These are phyloP conservation scores for Rhizophagus prolifer DNA, from an alignment of 192 early-diverging fungal genomes.

Conservation along the genomic window DNA sequence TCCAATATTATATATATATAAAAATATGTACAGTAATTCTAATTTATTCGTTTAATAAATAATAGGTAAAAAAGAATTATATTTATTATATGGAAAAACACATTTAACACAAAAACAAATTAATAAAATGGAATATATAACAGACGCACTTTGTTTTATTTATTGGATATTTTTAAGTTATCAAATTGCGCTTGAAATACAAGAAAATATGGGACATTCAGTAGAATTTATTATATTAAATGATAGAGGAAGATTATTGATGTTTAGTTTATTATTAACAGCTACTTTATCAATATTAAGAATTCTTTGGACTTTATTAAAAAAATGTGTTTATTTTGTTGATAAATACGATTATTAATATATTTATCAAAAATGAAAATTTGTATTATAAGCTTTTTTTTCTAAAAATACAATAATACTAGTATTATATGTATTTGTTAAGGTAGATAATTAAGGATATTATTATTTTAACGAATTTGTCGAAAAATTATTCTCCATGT, in stretches of 20 bases:
- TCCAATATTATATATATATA: no score
- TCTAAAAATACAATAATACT: no score
- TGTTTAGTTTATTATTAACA: not conserved
- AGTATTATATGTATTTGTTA: no score
- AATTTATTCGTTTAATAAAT: not conserved
- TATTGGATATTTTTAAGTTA: conserved; percentile 6
- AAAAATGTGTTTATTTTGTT: not conserved
- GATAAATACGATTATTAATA: not conserved
- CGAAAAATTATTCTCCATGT: no score
- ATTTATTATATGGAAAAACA: not conserved
- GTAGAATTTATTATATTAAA: not conserved
- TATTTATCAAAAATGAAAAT: not conserved
- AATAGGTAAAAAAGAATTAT: conserved; percentile 1
- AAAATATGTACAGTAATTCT: no score
- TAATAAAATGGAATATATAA: not conserved
- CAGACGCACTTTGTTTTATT: not conserved
- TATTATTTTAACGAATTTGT: no score
- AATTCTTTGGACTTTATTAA: not conserved
- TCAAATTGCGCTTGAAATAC: not conserved
- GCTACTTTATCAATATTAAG: not conserved
- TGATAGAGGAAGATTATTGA: not conserved
- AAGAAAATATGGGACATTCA: not conserved
- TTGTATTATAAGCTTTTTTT: not conserved
- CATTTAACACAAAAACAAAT: not conserved
- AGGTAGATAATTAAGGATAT: no score